A percentile compares a stretch with the other conserved stretches of the same genome.
Evolutionary conservation across 768 basidiomycete species (phyloP).

Genomic region (Boletellus sp.): DNA sequence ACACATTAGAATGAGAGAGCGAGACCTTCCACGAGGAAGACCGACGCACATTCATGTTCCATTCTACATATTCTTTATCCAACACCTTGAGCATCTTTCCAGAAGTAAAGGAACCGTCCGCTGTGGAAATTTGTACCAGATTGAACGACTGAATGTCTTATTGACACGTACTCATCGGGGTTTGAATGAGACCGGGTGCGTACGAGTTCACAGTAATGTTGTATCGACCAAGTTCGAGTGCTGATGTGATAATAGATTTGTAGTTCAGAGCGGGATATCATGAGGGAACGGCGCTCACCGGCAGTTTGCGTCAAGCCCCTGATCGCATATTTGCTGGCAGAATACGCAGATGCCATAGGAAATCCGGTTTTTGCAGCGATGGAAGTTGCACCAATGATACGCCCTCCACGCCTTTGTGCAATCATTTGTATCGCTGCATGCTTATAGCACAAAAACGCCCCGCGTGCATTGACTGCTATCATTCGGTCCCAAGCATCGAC

Average conservation of each 20-base stretch:
- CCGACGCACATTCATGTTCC: no score
- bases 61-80: no score
- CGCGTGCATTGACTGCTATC: slow-evolving; percentile 50
- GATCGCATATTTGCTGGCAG: slow-evolving; percentile 35
- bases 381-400: slow-evolving; percentile 45
- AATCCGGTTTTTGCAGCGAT: background rate
- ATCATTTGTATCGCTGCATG: slow-evolving; percentile 62
- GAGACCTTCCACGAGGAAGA: background rate
- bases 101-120: no score
- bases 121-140: no score
- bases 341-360: slow-evolving; percentile 20
- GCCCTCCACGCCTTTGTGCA: slow-evolving; percentile 44
- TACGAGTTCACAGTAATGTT: slow-evolving; percentile 41
- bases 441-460: slow-evolving; percentile 58
- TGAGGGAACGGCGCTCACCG: slow-evolving; percentile 18
- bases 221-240: slow-evolving; percentile 32
- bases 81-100: no score
- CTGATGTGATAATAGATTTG: background rate
- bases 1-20: no score
- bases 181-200: slow-evolving; percentile 35
- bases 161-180: slow-evolving; percentile 27
- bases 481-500: slow-evolving; percentile 32
- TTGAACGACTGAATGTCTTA: background rate
- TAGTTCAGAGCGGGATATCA: background rate
- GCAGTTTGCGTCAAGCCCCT: slow-evolving; percentile 37